A percentile compares a stretch with the other conserved stretches of the same genome.
Conservation (phyloP, 805 yeast genomes). For the Ogataea degrootiae region DNA sequence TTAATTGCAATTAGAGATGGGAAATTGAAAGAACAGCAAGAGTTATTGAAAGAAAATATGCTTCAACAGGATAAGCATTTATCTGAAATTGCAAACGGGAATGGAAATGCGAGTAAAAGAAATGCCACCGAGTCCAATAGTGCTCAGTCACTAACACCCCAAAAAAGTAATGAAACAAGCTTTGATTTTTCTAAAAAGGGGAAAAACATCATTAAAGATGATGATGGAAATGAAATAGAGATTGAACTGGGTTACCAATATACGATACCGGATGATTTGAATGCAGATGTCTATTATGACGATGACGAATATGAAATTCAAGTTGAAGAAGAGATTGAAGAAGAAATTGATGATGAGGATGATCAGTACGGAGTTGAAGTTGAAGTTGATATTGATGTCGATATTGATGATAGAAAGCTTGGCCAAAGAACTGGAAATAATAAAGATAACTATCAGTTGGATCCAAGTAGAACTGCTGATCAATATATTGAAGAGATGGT, state of each 20-base stretch:
- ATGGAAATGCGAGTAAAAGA: background rate
- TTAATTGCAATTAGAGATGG: conserved; percentile 15
- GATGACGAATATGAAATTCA: background rate
- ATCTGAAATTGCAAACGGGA: background rate
- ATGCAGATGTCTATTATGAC: background rate
- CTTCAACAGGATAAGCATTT: background rate
- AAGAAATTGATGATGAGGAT: background rate
- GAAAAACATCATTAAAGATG: background rate
- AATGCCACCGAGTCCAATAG: background rate
- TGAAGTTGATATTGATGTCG: conserved; percentile 1
- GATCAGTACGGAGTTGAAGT: conserved; percentile 1
- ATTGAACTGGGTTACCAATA: background rate
- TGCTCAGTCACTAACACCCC: no score
- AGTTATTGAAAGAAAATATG: conserved; percentile 2
- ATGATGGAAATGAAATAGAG: conserved; percentile 1
- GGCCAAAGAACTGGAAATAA: background rate
- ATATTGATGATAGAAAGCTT: background rate
- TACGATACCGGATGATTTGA: background rate
- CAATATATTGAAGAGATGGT: conserved; percentile 22
- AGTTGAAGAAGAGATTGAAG: conserved; percentile 1
- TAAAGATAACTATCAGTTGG: background rate
- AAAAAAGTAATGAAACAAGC: background rate
- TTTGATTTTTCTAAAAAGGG: conserved; percentile 1
- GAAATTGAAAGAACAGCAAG: conserved; percentile 5
- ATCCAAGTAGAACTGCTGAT: conserved; percentile 13